Conservation (phyloP, 1,284 basidiomycete genomes). For the Boletus sp. region DNA sequence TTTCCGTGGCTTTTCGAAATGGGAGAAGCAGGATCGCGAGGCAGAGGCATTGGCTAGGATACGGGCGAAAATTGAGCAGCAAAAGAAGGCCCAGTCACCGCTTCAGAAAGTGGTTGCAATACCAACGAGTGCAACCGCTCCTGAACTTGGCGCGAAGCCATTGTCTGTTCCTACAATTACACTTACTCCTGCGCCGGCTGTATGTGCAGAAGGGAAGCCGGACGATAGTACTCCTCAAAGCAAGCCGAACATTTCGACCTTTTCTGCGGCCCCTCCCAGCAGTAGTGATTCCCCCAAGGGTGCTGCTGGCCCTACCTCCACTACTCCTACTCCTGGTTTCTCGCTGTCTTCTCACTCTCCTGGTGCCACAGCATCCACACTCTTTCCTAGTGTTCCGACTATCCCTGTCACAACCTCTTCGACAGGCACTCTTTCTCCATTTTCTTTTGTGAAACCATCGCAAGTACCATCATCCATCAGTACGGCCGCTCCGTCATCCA, state of each 20-base stretch:
- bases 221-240: conserved; percentile 3
- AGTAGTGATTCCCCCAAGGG: conserved; percentile 12
- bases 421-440: conserved; percentile 7
- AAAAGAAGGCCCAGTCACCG: conserved; percentile 33
- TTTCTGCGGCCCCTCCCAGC: conserved; percentile 12
- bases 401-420: conserved; percentile 3
- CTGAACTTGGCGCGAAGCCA: conserved; percentile 22
- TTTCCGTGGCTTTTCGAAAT: conserved; percentile 61
- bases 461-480: conserved; percentile 14
- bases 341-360: conserved; percentile 14
- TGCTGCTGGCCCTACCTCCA: conserved; percentile 7
- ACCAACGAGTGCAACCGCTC: conserved; percentile 24
- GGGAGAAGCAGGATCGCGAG: conserved; percentile 79
- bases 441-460: conserved; percentile 19
- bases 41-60: conserved; percentile 70
- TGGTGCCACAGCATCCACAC: conserved; percentile 3
- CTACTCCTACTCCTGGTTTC: conserved; percentile 12
- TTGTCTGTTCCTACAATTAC: conserved; percentile 28
- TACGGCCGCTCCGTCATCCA: conserved; percentile 15
- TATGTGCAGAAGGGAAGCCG: conserved; percentile 9
- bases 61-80: conserved; percentile 45
- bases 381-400: conserved; percentile 7
- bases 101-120: conserved; percentile 11
- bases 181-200: conserved; percentile 26
- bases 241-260: conserved; percentile 18